Evolutionary conservation across 2,329 filamentous ascomycete species (phyloP).

Genomic region (Scedosporium apiospermum): DNA sequence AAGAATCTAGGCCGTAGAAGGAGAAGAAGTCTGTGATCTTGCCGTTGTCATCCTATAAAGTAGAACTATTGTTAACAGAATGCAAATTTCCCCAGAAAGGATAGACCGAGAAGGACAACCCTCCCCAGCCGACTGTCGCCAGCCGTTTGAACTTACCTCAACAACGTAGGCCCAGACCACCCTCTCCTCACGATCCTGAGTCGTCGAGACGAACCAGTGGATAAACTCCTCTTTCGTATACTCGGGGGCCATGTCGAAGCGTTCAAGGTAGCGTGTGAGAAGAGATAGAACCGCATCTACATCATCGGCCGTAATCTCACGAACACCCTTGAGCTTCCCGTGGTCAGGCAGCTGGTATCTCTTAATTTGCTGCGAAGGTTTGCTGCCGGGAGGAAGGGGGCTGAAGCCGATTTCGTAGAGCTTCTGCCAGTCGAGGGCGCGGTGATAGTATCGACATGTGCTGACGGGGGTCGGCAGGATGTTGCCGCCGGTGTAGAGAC

Average conservation of each 20-base stretch:
- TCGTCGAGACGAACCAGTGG: slow-evolving; percentile 58
- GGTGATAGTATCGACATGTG: slow-evolving; percentile 92
- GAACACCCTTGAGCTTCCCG: slow-evolving; percentile 65
- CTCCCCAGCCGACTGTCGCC: too few species aligned
- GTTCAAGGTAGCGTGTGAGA: slow-evolving; percentile 65
- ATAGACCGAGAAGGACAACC: not conserved
- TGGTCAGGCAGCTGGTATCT: slow-evolving; percentile 74
- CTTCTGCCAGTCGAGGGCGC: slow-evolving; percentile 91
- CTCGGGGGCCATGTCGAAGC: slow-evolving; percentile 76
- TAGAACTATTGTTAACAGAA: not conserved
- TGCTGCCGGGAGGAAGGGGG: slow-evolving; percentile 73
- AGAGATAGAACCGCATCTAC: slow-evolving; percentile 65
- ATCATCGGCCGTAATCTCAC: slow-evolving; percentile 72
- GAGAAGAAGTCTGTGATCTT: slow-evolving; percentile 96
- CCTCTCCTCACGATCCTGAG: slow-evolving; percentile 62
- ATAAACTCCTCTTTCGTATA: slow-evolving; percentile 73
- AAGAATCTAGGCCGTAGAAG: slow-evolving; percentile 91
- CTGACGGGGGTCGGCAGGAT: slow-evolving; percentile 86
- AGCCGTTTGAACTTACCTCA: slow-evolving; percentile 41
- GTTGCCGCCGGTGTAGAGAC: slow-evolving; percentile 88
- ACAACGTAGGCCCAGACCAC: slow-evolving; percentile 93
- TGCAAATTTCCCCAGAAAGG: slow-evolving; percentile 4
- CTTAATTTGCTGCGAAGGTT: slow-evolving; percentile 73
- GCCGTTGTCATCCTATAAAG: slow-evolving; percentile 44
- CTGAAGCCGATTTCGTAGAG: slow-evolving; percentile 92